These are phyloP conservation scores for Fusarium sp. DNA, from an alignment of 2,329 filamentous ascomycete genomes.

Conservation along the genomic window DNA sequence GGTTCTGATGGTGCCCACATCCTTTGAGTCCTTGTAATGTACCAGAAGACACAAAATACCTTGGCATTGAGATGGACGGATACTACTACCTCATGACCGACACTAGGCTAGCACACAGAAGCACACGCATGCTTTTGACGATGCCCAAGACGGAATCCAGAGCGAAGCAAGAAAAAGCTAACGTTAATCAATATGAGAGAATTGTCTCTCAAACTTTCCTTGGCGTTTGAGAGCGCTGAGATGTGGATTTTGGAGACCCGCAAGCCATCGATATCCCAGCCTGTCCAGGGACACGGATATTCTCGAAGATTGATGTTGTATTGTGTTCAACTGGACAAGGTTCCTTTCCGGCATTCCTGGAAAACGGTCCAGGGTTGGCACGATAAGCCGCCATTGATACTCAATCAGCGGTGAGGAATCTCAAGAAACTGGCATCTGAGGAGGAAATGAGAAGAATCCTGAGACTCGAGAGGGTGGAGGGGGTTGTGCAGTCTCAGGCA, in stretches of 20 bases:
- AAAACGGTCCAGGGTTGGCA: constrained; percentile 21
- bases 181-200: constrained; percentile 4
- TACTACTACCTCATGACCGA: neutral
- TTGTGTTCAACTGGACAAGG: constrained; percentile 14
- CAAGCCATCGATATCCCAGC: constrained; percentile 5
- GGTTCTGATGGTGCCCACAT: constrained; percentile 1
- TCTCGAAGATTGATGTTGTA: constrained; percentile 25
- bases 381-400: constrained; percentile 22
- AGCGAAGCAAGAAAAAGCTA: neutral
- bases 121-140: neutral
- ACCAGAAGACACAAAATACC: constrained; percentile 8
- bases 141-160: neutral
- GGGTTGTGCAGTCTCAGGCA: constrained; percentile 4
- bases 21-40: constrained; percentile 4
- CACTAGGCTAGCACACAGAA: neutral
- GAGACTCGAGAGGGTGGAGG: neutral
- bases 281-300: neutral
- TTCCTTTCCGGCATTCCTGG: constrained; percentile 25
- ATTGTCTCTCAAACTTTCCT: constrained; percentile 13
- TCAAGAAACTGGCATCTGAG: constrained; percentile 2
- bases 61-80: constrained; percentile 11
- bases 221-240: constrained; percentile 25
- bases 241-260: constrained; percentile 20
- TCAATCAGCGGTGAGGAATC: constrained; percentile 1
- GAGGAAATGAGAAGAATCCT: constrained; percentile 30